Conservation (phyloP, 148 eudicot genomes). For the Polygonum maritimum region DNA sequence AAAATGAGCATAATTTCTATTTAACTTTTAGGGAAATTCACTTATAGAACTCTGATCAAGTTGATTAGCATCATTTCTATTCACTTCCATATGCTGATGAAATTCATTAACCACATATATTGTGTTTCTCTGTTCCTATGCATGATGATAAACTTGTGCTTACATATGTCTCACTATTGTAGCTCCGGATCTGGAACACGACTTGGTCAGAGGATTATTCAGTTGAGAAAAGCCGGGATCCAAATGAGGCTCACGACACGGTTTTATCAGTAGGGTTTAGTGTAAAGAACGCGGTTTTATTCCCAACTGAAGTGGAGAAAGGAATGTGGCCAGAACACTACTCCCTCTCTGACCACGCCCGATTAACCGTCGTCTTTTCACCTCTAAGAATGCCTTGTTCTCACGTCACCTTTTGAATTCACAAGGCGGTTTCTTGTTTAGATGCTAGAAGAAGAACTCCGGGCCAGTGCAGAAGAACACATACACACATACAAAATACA, state of each 20-base stretch:
- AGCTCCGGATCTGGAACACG: slow-evolving; percentile 80
- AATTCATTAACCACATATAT: background rate
- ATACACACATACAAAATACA: background rate
- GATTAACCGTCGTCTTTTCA: slow-evolving; percentile 88
- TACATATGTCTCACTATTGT: slow-evolving; percentile 15
- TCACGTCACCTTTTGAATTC: slow-evolving; percentile 29
- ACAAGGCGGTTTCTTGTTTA: background rate
- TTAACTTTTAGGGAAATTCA: background rate
- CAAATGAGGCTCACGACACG: slow-evolving; percentile 30
- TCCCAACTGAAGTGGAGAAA: slow-evolving; percentile 92
- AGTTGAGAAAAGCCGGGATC: slow-evolving; percentile 25
- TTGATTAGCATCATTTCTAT: background rate
- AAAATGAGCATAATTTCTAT: background rate
- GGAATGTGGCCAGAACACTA: slow-evolving; percentile 98
- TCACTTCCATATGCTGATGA: background rate
- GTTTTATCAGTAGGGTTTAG: slow-evolving; percentile 73
- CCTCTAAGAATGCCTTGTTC: slow-evolving; percentile 89
- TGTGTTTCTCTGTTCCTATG: background rate
- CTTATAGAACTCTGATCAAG: background rate
- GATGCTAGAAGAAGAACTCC: slow-evolving; percentile 1
- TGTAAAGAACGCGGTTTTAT: slow-evolving; percentile 87
- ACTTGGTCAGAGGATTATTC: slow-evolving; percentile 26
- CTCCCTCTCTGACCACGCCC: slow-evolving; percentile 96
- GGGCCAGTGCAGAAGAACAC: background rate
- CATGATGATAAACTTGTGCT: background rate